Evolutionary conservation across 2,329 filamentous ascomycete species (phyloP).

Genomic region (Coniochaeta sp.): DNA sequence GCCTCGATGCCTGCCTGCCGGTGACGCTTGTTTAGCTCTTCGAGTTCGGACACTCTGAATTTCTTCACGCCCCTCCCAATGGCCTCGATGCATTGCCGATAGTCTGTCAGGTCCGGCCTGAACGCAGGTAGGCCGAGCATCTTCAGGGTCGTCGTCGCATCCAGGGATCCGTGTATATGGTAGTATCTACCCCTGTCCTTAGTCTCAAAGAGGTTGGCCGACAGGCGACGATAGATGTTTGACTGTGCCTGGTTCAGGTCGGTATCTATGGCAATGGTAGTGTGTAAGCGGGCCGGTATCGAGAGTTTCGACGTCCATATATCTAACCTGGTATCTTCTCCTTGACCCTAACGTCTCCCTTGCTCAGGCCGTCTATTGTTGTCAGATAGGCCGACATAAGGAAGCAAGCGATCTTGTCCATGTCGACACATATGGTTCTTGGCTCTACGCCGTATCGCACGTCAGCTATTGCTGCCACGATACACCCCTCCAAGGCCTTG

Average conservation of each 20-base stretch:
- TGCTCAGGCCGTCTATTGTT: constrained; percentile 44
- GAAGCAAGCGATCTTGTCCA: constrained; percentile 46
- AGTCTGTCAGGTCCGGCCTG: constrained; percentile 52
- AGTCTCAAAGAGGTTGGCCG: constrained; percentile 65
- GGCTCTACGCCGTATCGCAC: constrained; percentile 38
- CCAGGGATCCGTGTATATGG: constrained; percentile 68
- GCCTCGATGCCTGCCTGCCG: constrained; percentile 54
- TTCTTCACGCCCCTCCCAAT: constrained; percentile 53
- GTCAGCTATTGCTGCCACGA: constrained; percentile 53
- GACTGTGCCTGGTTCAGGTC: constrained; percentile 66
- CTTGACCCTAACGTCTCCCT: constrained; percentile 37
- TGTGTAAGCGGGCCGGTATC: not conserved
- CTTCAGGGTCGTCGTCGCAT: constrained; percentile 59
- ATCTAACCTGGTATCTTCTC: constrained; percentile 22
- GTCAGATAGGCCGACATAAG: constrained; percentile 51
- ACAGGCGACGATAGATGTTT: constrained; percentile 62
- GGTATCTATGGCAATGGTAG: constrained; percentile 45
- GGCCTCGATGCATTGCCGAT: constrained; percentile 47
- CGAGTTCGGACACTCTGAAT: constrained; percentile 47
- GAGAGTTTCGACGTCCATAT: not conserved
- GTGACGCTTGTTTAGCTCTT: constrained; percentile 45
- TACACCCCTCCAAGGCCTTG: constrained; percentile 51
- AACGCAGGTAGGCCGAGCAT: constrained; percentile 63
- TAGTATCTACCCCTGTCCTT: constrained; percentile 60
- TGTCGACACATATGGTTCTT: constrained; percentile 37